phyloP scores from a whole-genome alignment of 148 eudicot species.

The Cornus kousa region DNA sequence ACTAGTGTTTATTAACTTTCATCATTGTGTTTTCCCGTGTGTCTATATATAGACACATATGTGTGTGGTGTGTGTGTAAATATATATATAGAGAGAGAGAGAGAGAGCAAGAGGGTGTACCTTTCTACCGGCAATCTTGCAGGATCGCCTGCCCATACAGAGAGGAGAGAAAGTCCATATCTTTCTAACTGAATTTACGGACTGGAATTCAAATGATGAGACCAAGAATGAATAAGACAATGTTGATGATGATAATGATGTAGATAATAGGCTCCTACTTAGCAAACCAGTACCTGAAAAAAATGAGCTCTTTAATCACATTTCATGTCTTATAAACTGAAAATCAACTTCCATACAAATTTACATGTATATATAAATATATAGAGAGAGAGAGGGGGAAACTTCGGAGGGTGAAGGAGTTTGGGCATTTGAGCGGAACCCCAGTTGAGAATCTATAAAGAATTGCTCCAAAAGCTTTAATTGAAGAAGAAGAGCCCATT shows the following conservation, averaged over 20 bases:
- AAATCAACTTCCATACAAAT: not conserved
- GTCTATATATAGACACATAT: not conserved
- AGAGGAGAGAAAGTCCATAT: conserved; percentile 70
- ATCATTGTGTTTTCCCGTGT: no score
- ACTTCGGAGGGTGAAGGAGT: conserved; percentile 25
- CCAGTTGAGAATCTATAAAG: conserved; percentile 39
- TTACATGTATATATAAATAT: not conserved
- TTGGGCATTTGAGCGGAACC: conserved; percentile 24
- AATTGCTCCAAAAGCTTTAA: conserved; percentile 35
- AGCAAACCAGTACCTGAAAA: conserved; percentile 39
- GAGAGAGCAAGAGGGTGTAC: conserved; percentile 17
- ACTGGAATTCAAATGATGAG: conserved; percentile 18
- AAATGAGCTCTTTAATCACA: not conserved
- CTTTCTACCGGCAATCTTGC: conserved; percentile 91
- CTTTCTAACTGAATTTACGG: conserved; percentile 40
- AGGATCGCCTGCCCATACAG: conserved; percentile 88
- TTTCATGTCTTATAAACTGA: not conserved
- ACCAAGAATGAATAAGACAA: conserved; percentile 24
- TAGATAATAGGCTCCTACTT: conserved; percentile 29
- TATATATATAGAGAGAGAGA: not conserved
- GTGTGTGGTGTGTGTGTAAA: not conserved
- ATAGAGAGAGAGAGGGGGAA: conserved; percentile 12
- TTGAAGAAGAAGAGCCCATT: conserved; percentile 29
- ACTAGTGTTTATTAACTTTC: no score
- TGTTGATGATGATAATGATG: conserved; percentile 26